Base-by-base conservation (phyloP, 345 rosid species). In the Populus deltoides region DNA sequence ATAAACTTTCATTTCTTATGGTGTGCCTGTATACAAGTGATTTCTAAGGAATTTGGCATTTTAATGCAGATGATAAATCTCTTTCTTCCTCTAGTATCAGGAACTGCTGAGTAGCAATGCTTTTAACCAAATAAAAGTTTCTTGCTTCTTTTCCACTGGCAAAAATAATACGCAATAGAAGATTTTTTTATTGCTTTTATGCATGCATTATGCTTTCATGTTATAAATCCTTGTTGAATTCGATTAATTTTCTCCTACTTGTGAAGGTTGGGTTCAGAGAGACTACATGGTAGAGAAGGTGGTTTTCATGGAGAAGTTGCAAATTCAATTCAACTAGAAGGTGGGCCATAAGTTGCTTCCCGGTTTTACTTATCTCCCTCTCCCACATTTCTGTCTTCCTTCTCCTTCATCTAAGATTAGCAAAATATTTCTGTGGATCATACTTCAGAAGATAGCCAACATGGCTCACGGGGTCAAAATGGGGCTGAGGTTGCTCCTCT, bases 241-340 rank as follows among this genome's bases (percentile, higher is more conserved):
- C 5, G 1, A 27, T 53, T 15, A 66, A 49, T 33, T 8, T 79
- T 67, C 15, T 27, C 81, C 20, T 70, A 47, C 72, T 61, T 68
- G 2, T 85, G 81, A 80, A 95, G 98, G 90, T 84, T 78, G 86
- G 89, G 86, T 85, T 80, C 87, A 7, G 92, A 89, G 83, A 78
- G 81, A 62, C 38, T 80, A 76, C 89, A 83, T 76, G 78, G 81
- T 72, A 83, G 90, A 84, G 90, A 91, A 72, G 82, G 81, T 51
- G 82, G 82, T 85, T 75, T 83, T 74, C 87, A 86, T 73, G 92
- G 89, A 81, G 88, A 86, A 76, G 70, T 51, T 79, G 79, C 83
- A 79, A 79, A 86, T 70, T 76, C 83, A 66, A 66, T 78, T 69
- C 92, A 83, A 72, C 88, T 80, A 68, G 90, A 79, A 79, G 97